A percentile compares a stretch with the other conserved stretches of the same genome.
phyloP scores from a whole-genome alignment of 1,284 basidiomycete genomes.

The Ganoderma lucidum region DNA sequence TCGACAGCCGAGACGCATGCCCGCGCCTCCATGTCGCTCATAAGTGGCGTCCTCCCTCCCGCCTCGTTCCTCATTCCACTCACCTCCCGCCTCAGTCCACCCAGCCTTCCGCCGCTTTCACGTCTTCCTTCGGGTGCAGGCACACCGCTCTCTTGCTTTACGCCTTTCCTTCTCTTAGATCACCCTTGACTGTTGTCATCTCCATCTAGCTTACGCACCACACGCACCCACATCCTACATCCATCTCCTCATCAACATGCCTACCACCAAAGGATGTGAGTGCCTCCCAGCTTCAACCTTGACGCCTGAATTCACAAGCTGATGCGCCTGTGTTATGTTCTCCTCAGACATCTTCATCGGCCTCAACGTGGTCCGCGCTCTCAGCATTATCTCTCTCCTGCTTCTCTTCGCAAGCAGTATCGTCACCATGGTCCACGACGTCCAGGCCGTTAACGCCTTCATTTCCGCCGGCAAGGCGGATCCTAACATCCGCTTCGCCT shows the following conservation, averaged over 20 bases:
- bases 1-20: background rate
- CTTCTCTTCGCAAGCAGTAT: conserved; percentile 86
- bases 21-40: conserved; percentile 20
- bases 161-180: conserved; percentile 20
- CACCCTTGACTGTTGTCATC: background rate
- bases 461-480: conserved; percentile 36
- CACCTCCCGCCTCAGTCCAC: conserved; percentile 10
- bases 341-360: conserved; percentile 74
- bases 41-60: conserved; percentile 15
- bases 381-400: conserved; percentile 83
- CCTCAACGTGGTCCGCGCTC: conserved; percentile 78
- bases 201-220: background rate
- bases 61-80: conserved; percentile 21
- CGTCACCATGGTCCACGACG: conserved; percentile 80
- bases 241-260: conserved; percentile 12
- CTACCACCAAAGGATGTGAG: conserved; percentile 27
- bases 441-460: conserved; percentile 78
- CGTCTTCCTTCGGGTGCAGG: conserved; percentile 26
- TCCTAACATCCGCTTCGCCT: conserved; percentile 34
- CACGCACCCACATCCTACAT: background rate
- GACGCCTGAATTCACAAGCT: background rate
- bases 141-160: conserved; percentile 26
- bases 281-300: background rate
- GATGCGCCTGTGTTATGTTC: background rate
- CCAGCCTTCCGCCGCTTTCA: conserved; percentile 12